A percentile compares a stretch with the other conserved stretches of the same genome.
Evolutionary conservation across 2,329 filamentous ascomycete species (phyloP).

Genomic region (Huntiella bhutanensis): DNA sequence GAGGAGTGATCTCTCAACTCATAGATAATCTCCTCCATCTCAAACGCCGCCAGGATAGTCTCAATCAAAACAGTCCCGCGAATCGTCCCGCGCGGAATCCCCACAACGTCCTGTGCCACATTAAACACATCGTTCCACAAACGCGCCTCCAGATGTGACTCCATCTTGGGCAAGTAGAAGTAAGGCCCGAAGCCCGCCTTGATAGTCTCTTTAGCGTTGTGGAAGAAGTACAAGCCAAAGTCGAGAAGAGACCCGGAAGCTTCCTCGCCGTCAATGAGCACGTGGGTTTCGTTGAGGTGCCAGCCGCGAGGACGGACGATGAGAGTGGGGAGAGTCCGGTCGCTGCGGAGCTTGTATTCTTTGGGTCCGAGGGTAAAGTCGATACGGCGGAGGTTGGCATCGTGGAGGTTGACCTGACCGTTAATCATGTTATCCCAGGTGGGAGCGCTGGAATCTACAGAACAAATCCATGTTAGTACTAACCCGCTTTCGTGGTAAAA

Average conservation of each 20-base stretch:
- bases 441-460: conserved; percentile 71
- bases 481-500: neutral
- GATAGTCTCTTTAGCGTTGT: conserved; percentile 82
- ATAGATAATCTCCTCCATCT: conserved; percentile 99
- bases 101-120: conserved; percentile 80
- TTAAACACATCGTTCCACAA: conserved; percentile 99
- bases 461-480: conserved; percentile 1
- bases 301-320: conserved; percentile 91
- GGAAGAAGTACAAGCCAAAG: conserved; percentile 97
- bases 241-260: conserved; percentile 88
- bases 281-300: conserved; percentile 97
- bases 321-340: conserved; percentile 67
- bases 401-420: conserved; percentile 92
- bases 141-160: conserved; percentile 88
- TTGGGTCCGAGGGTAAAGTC: conserved; percentile 93
- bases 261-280: conserved; percentile 85
- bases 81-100: conserved; percentile 78
- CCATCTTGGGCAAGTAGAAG: conserved; percentile 97
- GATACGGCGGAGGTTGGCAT: conserved; percentile 79
- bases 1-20: conserved; percentile 93
- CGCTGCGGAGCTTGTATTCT: conserved; percentile 92
- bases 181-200: conserved; percentile 76
- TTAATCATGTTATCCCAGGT: conserved; percentile 99
- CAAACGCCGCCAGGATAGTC: conserved; percentile 92
- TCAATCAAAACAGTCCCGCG: conserved; percentile 91